Percentiles rank a stretch among this genome's conserved stretches.
Evolutionary conservation across 192 early-diverging fungal genomes (phyloP).

Genomic region (Rhizophagus sp.): DNA sequence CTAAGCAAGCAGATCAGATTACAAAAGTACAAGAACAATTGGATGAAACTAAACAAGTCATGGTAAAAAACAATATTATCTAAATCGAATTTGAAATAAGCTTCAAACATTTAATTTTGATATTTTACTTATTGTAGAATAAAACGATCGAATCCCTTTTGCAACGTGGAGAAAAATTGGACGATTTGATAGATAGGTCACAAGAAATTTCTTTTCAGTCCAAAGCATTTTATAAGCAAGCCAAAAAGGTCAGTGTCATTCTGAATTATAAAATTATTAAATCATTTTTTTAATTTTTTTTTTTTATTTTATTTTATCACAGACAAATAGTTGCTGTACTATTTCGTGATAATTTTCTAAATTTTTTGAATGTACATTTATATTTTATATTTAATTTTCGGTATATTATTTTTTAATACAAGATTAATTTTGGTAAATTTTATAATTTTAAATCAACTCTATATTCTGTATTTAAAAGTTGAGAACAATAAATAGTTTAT

Average conservation of each 20-base stretch:
- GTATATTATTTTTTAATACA: neutral
- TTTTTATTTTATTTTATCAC: neutral
- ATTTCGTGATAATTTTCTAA: slow-evolving; percentile 4
- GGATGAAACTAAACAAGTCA: slow-evolving; percentile 94
- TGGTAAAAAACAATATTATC: slow-evolving; percentile 47
- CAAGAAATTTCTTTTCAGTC: slow-evolving; percentile 85
- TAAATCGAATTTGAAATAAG: neutral
- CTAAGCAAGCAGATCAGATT: slow-evolving; percentile 87
- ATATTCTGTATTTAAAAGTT: too few species aligned
- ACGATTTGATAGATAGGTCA: slow-evolving; percentile 79
- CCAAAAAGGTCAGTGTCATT: slow-evolving; percentile 67
- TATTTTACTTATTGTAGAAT: slow-evolving; percentile 1
- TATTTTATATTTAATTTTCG: neutral
- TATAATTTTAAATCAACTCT: too few species aligned
- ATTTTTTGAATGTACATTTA: neutral
- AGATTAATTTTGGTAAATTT: too few species aligned
- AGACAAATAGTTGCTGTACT: slow-evolving; percentile 30
- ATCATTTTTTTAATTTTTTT: slow-evolving; percentile 3
- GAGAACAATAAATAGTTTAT: too few species aligned
- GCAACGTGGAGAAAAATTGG: slow-evolving; percentile 87
- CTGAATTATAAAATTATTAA: neutral
- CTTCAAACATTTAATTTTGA: neutral
- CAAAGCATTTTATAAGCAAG: slow-evolving; percentile 96
- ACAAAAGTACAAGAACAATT: slow-evolving; percentile 93
- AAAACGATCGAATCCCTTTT: slow-evolving; percentile 86